phyloP scores from a whole-genome alignment of 306 rosid species.

The Comarum palustre region DNA sequence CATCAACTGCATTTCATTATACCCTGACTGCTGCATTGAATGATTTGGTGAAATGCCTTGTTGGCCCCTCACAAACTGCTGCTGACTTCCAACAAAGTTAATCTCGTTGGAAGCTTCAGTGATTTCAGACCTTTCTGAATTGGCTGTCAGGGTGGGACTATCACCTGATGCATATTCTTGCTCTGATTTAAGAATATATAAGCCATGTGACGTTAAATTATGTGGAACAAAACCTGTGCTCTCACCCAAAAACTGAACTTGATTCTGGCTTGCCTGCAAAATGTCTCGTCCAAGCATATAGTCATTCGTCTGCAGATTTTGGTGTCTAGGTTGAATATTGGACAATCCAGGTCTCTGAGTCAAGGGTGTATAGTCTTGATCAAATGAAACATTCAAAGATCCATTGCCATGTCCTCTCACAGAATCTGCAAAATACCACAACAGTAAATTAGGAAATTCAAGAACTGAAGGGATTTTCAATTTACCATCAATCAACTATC shows the following conservation, averaged over 20 bases:
- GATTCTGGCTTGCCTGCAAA: conserved; percentile 35
- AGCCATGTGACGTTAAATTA: conserved; percentile 30
- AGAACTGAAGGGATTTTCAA: conserved; percentile 12
- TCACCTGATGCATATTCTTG: conserved; percentile 55
- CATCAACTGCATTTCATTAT: conserved; percentile 46
- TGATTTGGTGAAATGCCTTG: conserved; percentile 33
- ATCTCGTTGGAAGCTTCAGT: conserved; percentile 53
- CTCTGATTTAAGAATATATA: conserved; percentile 32
- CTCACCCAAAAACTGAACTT: conserved; percentile 32
- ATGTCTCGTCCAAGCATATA: conserved; percentile 41
- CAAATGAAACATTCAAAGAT: conserved; percentile 22
- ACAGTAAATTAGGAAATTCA: conserved; percentile 13
- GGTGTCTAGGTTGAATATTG: conserved; percentile 20
- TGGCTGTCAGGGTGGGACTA: conserved; percentile 58
- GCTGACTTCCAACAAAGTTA: conserved; percentile 41
- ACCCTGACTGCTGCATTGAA: conserved; percentile 56
- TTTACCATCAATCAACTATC: not conserved
- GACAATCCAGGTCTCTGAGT: conserved; percentile 32
- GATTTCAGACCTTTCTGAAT: conserved; percentile 57
- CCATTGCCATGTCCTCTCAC: conserved; percentile 26
- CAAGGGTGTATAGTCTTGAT: conserved; percentile 29
- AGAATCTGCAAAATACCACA: conserved; percentile 32
- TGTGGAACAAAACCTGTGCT: conserved; percentile 32
- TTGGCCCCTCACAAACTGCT: conserved; percentile 41
- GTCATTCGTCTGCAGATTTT: conserved; percentile 33